phyloP scores from a whole-genome alignment of 2,329 filamentous ascomycete species.

The Aureobasidium pullulans region DNA sequence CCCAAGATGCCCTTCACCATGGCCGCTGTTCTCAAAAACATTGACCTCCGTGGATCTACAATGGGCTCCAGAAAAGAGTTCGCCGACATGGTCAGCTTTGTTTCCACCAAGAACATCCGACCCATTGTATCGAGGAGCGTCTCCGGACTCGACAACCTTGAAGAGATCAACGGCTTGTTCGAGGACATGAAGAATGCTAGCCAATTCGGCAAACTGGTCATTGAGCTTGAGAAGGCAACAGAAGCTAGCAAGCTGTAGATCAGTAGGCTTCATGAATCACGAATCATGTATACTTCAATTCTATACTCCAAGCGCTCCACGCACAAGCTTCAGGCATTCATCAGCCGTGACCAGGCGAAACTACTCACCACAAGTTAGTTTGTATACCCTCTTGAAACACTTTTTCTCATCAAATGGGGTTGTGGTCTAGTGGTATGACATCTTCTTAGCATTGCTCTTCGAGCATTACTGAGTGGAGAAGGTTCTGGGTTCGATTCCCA shows the following conservation, averaged over 20 bases:
- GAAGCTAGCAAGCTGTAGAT: slow-evolving; percentile 23
- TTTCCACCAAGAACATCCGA: slow-evolving; percentile 62
- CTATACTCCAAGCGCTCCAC: too few relatives aligned
- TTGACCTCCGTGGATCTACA: slow-evolving; percentile 77
- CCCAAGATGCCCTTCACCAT: slow-evolving; percentile 86
- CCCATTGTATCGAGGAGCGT: slow-evolving; percentile 67
- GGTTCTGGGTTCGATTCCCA: slow-evolving; percentile 13
- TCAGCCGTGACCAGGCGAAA: too few relatives aligned
- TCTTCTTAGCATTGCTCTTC: slow-evolving; percentile 9
- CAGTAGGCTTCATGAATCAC: background rate
- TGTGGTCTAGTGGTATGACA: slow-evolving; percentile 13
- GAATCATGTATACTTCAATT: background rate
- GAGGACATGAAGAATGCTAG: slow-evolving; percentile 77
- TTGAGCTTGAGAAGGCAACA: slow-evolving; percentile 41
- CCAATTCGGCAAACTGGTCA: slow-evolving; percentile 90
- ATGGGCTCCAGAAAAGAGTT: slow-evolving; percentile 93
- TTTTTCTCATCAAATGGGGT: background rate
- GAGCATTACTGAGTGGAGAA: slow-evolving; percentile 11
- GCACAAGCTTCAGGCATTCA: too few relatives aligned
- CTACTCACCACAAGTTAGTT: too few relatives aligned
- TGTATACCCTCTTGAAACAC: too few relatives aligned
- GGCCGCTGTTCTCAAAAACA: slow-evolving; percentile 75
- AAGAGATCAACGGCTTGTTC: slow-evolving; percentile 76
- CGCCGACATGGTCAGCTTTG: slow-evolving; percentile 80
- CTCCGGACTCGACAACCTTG: slow-evolving; percentile 63